Base-by-base conservation (phyloP, 2,329 filamentous ascomycete genomes). In the Claviceps maximensis region DNA sequence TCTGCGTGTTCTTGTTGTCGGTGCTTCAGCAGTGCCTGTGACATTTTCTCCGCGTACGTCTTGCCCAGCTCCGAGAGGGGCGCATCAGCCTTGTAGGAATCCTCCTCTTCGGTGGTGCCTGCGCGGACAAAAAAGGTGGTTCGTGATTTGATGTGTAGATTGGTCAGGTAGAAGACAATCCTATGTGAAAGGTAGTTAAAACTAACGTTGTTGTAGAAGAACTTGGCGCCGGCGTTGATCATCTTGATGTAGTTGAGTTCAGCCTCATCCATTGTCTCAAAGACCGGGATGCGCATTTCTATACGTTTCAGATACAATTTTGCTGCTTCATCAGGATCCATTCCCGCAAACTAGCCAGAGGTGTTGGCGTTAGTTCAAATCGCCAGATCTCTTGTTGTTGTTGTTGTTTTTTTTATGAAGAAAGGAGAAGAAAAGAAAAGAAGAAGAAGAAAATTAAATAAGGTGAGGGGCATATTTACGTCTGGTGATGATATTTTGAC, bases 231-330 rank as follows among this genome's bases (percentile, higher is more conserved):
- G 8, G 93, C 93, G 61, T 98, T 98, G 66, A 97, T 95, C 91
- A 98, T 96, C 74, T 95, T 96, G 72, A 98, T 91, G 71, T 91
- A 98, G 67, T 97, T 95, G 57, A 98, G 77, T 59, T 97, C 90
- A 31, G 79, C 77, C 67, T 98, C 93, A 62, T 90, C 80, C 89
- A 98, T 97, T 1, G 89, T 95, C 71, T 98, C 90, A 61, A 95
- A 98, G 55, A 91, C 84, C 21, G 93, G 93, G 55, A 98, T 98
- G 60, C 93, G 88, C 61, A 87, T 84, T 57, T 89, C 84, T 64
- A 98, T 97, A 50, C 93, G 84, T 57, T 83, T 80, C 41, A 98
- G 79, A 63, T 98, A 98, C 61, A 96, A 82, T 63, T 87, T 84
- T 31, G 95, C 90, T 3, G 93, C 93, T 64, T 95, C 90, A 58